Percentiles rank a stretch among this genome's conserved stretches.
These are phyloP conservation scores for Cyamopsis tetragonoloba DNA, from an alignment of 306 rosid species.

Conservation along the genomic window DNA sequence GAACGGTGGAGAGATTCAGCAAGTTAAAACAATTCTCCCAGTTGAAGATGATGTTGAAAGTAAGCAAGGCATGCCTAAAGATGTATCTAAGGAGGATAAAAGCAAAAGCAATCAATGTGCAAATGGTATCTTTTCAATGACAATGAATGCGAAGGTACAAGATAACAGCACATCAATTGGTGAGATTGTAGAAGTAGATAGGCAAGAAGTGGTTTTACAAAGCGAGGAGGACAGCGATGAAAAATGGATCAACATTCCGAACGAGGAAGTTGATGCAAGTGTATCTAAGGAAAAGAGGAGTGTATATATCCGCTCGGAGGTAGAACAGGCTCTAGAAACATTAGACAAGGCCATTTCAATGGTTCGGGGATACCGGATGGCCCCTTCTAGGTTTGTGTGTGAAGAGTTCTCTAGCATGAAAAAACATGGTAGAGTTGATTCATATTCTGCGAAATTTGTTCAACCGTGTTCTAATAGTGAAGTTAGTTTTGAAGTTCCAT, in stretches of 20 bases:
- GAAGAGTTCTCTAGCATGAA: slow-evolving; percentile 14
- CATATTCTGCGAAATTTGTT: slow-evolving; percentile 18
- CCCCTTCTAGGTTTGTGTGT: slow-evolving; percentile 13
- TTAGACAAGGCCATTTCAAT: slow-evolving; percentile 56
- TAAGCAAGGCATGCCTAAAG: slow-evolving; percentile 16
- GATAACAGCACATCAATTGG: slow-evolving; percentile 24
- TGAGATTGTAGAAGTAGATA: slow-evolving; percentile 68
- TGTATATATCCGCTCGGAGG: slow-evolving; percentile 50
- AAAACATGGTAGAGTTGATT: slow-evolving; percentile 10
- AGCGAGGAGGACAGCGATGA: slow-evolving; percentile 28
- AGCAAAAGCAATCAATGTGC: slow-evolving; percentile 1
- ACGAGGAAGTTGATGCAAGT: slow-evolving; percentile 8
- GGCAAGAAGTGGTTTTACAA: slow-evolving; percentile 28
- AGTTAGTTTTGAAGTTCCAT: slow-evolving; percentile 22
- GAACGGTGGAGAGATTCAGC: slow-evolving; percentile 26
- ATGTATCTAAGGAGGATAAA: slow-evolving; percentile 23
- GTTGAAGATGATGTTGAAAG: slow-evolving; percentile 27
- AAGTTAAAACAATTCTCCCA: slow-evolving; percentile 11
- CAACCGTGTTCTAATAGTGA: slow-evolving; percentile 6
- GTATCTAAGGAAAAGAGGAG: slow-evolving; percentile 23
- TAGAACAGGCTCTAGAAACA: slow-evolving; percentile 66
- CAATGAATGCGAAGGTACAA: slow-evolving; percentile 5
- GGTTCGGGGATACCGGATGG: slow-evolving; percentile 32
- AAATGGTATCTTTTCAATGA: slow-evolving; percentile 12
- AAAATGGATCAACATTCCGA: slow-evolving; percentile 5